Base-by-base conservation (phyloP, 2,329 filamentous ascomycete species). In the Colletotrichum abscissum region DNA sequence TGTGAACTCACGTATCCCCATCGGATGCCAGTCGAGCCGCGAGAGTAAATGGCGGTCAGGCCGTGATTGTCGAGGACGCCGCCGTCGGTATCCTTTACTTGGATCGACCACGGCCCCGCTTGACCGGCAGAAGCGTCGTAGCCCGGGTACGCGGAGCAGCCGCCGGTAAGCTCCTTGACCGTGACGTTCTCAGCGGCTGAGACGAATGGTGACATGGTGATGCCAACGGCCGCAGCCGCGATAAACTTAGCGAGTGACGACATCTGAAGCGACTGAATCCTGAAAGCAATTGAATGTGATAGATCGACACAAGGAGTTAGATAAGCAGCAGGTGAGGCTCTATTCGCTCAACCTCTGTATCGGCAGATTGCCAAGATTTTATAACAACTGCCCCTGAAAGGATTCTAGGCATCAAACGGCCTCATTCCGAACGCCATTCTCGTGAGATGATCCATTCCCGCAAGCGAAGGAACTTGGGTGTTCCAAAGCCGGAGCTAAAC, bases 141-240 rank as follows among this genome's bases (percentile, higher is more conserved):
- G 5, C 12, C 59, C 26, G 67, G 67, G 12, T 57, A 69, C 16
- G 57, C 67, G 67, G 67, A 69, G 67, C 67, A 69, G 49, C 63
- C 67, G 19, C 67, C 42, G 19, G 42, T 49, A 9, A 49, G 42
- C 42, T 49, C 42, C 42, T 49, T 49, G 19, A 49, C 42, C 7
- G 42, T 49, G 19, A 49, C 42, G 19, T 49, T 49, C 19, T 1
- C 42, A 4, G 42, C 14, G 16, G 30, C 16, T 33, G 55, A n/a
- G 55, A 19, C 22, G 16, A n/a, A 8, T 16, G 14, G 22, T n/a
- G 12, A 33, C 4, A 57, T 57, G 6, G 26, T 4, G 42, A 49
- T 22, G 42, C 42, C 42, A 22, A 22, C 19, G 42, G 19, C 42
- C 3, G 42, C 42, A 4, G 42, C 42, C 19, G 42, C 19, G 2